Evolutionary conservation across 2,329 filamentous ascomycete genomes (phyloP), one percentile per base, ranked within the genome.

Genomic region (Ophiostoma australiae): DNA sequence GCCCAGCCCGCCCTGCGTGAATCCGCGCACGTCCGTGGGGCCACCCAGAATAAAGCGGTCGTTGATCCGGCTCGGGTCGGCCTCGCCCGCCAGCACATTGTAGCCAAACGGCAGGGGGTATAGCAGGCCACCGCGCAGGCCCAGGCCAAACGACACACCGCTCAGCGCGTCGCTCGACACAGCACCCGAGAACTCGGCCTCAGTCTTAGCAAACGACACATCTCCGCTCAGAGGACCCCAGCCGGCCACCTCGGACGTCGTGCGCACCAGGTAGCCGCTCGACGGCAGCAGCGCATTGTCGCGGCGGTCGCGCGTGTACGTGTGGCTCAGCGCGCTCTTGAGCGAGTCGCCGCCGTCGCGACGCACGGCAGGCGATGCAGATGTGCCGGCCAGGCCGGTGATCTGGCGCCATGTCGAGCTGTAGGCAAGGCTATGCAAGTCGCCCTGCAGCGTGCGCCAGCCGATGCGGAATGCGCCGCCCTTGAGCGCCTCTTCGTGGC

Each of bases 31-130:
- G 77, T 97, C 94, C 3, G 93, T 97, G 3, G 95, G 94, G 0
- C 95, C 95, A 63, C 95, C 95, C 41, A 99, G 91, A 77, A 93
- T 89, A 82, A 99, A 99, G 65, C 95, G 92, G 79, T 99, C 95
- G 78, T 96, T 97, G 77, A 98, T 86, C 39, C 92, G 89, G 75
- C 92, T 96, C 4, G 90, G 87, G 33, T 86, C 83, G 0, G 90
- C 85, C 27, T 82, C 81, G 68, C 82, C 82, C 23, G 80, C 76
- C 69, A 85, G 76, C 69, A 84, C 76, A 20, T 81, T 79, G 75
- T 84, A 87, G 7, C 88, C 88, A 8, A 91, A 81, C 1, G 91
- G 86, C 20, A 99, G 83, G 1, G 95, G 95, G 78, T 91, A 97
- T 10, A 99, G 84, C 68, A 97, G 78, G 48, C 95, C 95, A 27